phyloP scores from a whole-genome alignment of 192 early-diverging fungal species.

The Linnemannia hyalina region DNA sequence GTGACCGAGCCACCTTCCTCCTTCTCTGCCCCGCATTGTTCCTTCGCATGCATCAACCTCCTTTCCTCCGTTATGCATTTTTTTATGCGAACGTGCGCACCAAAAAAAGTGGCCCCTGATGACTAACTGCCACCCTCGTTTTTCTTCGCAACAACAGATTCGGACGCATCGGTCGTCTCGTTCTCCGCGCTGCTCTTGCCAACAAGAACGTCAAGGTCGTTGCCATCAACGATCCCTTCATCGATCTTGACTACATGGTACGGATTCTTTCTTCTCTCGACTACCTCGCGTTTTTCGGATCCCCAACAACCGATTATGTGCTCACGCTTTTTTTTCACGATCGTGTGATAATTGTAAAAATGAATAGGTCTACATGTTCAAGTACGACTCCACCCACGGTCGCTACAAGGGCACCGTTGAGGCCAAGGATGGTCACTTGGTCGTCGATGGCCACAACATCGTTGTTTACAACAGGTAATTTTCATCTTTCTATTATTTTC shows the following conservation, averaged over 20 bases:
- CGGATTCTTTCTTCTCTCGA: neutral
- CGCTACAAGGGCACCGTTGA: slow-evolving; percentile 88
- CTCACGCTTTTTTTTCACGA: neutral
- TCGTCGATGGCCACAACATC: slow-evolving; percentile 90
- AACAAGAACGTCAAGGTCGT: slow-evolving; percentile 85
- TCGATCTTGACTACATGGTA: slow-evolving; percentile 96
- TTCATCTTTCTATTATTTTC: neutral
- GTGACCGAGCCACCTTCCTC: neutral
- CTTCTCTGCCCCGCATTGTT: neutral
- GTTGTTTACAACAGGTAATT: slow-evolving; percentile 77
- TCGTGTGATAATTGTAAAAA: neutral
- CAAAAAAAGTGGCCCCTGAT: neutral
- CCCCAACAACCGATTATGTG: neutral
- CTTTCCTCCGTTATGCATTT: neutral
- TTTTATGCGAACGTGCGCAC: neutral
- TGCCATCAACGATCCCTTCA: slow-evolving; percentile 98
- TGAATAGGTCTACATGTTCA: slow-evolving; percentile 87
- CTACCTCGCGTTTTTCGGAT: neutral
- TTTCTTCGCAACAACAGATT: slow-evolving; percentile 64
- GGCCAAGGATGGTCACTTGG: slow-evolving; percentile 86
- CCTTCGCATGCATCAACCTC: neutral
- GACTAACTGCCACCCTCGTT: neutral
- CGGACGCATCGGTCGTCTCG: slow-evolving; percentile 99
- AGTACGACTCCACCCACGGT: slow-evolving; percentile 99
- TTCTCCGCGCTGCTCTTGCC: slow-evolving; percentile 90